These are phyloP conservation scores for Capsicum chinense DNA, from an alignment of 257 asterid species.

Conservation along the genomic window DNA sequence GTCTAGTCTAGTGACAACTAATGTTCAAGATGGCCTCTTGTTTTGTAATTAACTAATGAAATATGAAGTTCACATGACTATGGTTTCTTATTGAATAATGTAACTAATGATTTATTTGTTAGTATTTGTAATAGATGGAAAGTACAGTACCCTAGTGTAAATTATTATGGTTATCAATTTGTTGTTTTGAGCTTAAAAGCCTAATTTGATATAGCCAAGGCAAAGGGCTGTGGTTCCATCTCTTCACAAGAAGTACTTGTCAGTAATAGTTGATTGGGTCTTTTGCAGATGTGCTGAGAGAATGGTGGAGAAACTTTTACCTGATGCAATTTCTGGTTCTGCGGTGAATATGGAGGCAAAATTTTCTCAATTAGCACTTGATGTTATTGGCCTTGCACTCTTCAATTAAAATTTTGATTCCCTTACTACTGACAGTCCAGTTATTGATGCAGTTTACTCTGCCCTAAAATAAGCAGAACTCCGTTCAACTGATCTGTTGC, in stretches of 20 bases:
- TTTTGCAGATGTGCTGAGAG: constrained; percentile 93
- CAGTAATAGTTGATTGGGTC: constrained; percentile 91
- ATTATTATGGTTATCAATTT: constrained; percentile 27
- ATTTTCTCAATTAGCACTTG: constrained; percentile 92
- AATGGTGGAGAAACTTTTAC: constrained; percentile 77
- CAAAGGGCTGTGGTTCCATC: constrained; percentile 99
- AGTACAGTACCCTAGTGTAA: neutral
- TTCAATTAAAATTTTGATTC: constrained; percentile 92
- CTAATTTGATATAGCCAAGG: constrained; percentile 70
- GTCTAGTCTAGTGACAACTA: neutral
- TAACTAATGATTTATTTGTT: neutral
- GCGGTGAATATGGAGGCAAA: constrained; percentile 91
- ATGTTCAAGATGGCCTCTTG: neutral
- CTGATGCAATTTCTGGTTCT: constrained; percentile 56
- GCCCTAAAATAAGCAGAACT: constrained; percentile 92
- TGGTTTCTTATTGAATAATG: neutral
- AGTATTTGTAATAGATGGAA: neutral
- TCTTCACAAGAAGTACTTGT: constrained; percentile 98
- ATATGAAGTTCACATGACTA: neutral
- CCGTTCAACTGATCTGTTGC: constrained; percentile 88
- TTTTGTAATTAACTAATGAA: neutral
- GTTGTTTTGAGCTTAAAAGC: constrained; percentile 34
- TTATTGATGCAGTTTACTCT: constrained; percentile 93
- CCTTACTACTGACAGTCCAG: constrained; percentile 81
- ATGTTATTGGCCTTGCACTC: constrained; percentile 87